phyloP scores from a whole-genome alignment of 2,329 filamentous ascomycete genomes.

The Graphilbum fragrans region DNA sequence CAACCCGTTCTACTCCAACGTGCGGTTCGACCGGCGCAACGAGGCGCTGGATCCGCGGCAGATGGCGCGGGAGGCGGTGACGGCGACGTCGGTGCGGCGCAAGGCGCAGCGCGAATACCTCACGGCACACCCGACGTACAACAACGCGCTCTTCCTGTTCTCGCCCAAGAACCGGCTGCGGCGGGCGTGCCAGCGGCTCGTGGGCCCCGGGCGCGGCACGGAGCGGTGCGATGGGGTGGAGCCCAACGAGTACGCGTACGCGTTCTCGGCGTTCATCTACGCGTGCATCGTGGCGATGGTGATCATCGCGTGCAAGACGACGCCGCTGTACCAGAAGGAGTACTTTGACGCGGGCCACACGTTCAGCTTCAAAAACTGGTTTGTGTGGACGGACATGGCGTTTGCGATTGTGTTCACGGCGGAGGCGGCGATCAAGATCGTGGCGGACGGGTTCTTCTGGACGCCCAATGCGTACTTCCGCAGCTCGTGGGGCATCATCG shows the following conservation, averaged over 20 bases:
- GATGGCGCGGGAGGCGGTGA: slow-evolving; percentile 84
- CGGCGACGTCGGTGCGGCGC: slow-evolving; percentile 69
- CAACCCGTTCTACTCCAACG: slow-evolving; percentile 86
- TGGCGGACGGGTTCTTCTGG: slow-evolving; percentile 92
- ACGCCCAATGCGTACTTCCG: slow-evolving; percentile 96
- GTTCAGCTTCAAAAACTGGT: slow-evolving; percentile 68
- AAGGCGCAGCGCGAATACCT: slow-evolving; percentile 87
- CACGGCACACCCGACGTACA: slow-evolving; percentile 76
- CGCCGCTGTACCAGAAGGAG: slow-evolving; percentile 82
- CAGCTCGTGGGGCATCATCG: slow-evolving; percentile 93
- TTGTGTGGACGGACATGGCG: slow-evolving; percentile 83
- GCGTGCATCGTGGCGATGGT: slow-evolving; percentile 95
- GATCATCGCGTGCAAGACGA: slow-evolving; percentile 86
- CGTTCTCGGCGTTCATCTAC: slow-evolving; percentile 89
- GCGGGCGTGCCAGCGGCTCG: slow-evolving; percentile 73
- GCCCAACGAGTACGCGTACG: slow-evolving; percentile 80
- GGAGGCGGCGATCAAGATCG: slow-evolving; percentile 81
- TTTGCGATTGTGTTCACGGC: slow-evolving; percentile 80
- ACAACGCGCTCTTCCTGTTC: slow-evolving; percentile 84
- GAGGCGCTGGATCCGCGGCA: slow-evolving; percentile 72
- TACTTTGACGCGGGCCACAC: slow-evolving; percentile 54
- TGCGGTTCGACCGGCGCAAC: slow-evolving; percentile 56
- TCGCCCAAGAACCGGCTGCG: slow-evolving; percentile 65
- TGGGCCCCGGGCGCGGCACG: slow-evolving; percentile 78
- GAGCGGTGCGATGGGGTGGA: slow-evolving; percentile 83